Base-by-base conservation (phyloP, 306 rosid genomes). In the Malus asiatica region DNA sequence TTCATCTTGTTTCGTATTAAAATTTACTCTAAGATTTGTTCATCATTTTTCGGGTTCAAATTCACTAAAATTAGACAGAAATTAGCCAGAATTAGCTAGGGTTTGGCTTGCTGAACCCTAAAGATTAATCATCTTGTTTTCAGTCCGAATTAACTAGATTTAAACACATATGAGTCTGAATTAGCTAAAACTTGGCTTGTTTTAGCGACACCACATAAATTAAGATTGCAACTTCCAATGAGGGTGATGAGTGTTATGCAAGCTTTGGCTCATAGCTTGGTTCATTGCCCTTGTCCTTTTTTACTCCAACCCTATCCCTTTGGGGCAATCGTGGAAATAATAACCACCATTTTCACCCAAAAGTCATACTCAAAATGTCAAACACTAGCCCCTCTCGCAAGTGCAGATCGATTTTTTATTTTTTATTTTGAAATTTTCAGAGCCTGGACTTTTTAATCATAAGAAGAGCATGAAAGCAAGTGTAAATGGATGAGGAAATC, bases 401-500 rank as follows among this genome's bases (percentile, higher is more conserved):
- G 83, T 80, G 46, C 66, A 70, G 71, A 69, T 66, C 27, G 42
- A 83, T 14, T 12, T 12, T 45, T 27, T 27, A 27, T 46, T 0
- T 46, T 13, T 12, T 44, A 4, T 13, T 46, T 14, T 46, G 1
- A 80, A 84, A 76, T 78, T 77, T 81, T 82, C 89, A 83, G 89
- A 81, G 83, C 78, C 83, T 68, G 62, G 63, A 14, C 40, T 53
- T 60, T 58, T 74, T 68, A 62, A 75, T 48, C 64, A 73, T 64
- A 79, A 76, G 79, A 59, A 80, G n/a, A 19, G 45, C 45, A 60
- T 42, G 69, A 60, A 45, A 11, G n/a, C 58, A 66, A 66, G 72
- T 20, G 77, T 68, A 45, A 81, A 79, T 67, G 79, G 81, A 83
- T 79, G 77, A 82, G 87, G 96, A 89, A 82, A 88, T 83, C 89